Conservation (phyloP, 805 yeast species). For the Candida argentea region DNA sequence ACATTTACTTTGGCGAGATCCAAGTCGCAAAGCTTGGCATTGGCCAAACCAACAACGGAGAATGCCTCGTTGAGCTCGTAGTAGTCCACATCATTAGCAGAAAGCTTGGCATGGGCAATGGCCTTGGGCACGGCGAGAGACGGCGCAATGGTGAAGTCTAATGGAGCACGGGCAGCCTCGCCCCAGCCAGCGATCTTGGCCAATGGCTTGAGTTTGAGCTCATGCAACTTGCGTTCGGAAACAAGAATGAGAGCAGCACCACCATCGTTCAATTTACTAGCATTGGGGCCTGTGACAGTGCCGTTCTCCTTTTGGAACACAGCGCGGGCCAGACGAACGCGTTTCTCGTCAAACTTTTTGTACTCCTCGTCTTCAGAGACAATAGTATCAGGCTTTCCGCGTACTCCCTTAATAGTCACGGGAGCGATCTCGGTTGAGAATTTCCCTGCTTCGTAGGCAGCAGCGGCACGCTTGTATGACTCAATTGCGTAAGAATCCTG, state of each 20-base stretch:
- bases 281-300: slow-evolving; percentile 95
- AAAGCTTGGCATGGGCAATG: slow-evolving; percentile 69
- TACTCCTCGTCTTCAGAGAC: slow-evolving; percentile 80
- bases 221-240: slow-evolving; percentile 74
- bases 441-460: slow-evolving; percentile 73
- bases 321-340: slow-evolving; percentile 76
- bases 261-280: slow-evolving; percentile 95
- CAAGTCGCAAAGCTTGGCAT: slow-evolving; percentile 58
- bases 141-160: slow-evolving; percentile 95
- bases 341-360: slow-evolving; percentile 64
- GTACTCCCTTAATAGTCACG: slow-evolving; percentile 75
- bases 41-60: slow-evolving; percentile 92
- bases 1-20: slow-evolving; percentile 66
- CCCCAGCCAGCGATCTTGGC: slow-evolving; percentile 93
- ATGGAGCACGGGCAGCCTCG: slow-evolving; percentile 94
- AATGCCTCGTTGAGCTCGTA: slow-evolving; percentile 98
- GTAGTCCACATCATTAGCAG: slow-evolving; percentile 64
- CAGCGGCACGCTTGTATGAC: slow-evolving; percentile 80
- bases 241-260: slow-evolving; percentile 91
- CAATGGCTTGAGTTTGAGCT: slow-evolving; percentile 78
- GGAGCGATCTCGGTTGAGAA: slow-evolving; percentile 79
- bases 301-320: slow-evolving; percentile 93
- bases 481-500: slow-evolving; percentile 84
- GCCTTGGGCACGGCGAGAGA: slow-evolving; percentile 94
- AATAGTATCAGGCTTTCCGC: slow-evolving; percentile 75